A percentile compares a stretch with the other conserved stretches of the same genome.
These are phyloP conservation scores for Amylostereum areolatum DNA, from an alignment of 1,284 basidiomycete species.

Conservation along the genomic window DNA sequence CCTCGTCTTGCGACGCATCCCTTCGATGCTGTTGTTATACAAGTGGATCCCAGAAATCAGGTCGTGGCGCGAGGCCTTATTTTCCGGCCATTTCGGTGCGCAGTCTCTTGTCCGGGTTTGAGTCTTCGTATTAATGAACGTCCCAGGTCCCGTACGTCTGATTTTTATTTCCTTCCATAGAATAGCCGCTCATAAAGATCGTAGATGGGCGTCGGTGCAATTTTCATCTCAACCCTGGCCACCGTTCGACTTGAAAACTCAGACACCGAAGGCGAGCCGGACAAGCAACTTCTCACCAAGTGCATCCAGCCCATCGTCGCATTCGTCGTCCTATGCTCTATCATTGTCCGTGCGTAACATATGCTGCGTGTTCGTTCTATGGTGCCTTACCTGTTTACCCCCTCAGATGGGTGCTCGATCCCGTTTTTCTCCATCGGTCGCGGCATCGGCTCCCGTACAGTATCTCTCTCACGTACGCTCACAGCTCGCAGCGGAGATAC, in stretches of 20 bases:
- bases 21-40: slow-evolving; percentile 68
- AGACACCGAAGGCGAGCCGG: slow-evolving; percentile 35
- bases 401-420: slow-evolving; percentile 78
- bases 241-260: slow-evolving; percentile 51
- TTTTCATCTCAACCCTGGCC: slow-evolving; percentile 83
- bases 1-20: slow-evolving; percentile 71
- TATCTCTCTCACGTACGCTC: slow-evolving; percentile 5
- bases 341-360: slow-evolving; percentile 62
- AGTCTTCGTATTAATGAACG: slow-evolving; percentile 59
- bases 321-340: slow-evolving; percentile 79
- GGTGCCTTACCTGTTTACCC: not conserved
- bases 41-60: slow-evolving; percentile 81
- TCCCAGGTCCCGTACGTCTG: slow-evolving; percentile 48
- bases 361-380: not conserved
- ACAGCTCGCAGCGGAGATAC: slow-evolving; percentile 13
- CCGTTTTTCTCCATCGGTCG: slow-evolving; percentile 54
- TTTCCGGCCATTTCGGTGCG: slow-evolving; percentile 83
- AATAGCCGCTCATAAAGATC: not conserved
- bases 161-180: slow-evolving; percentile 1
- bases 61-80: slow-evolving; percentile 75
- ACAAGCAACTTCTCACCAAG: slow-evolving; percentile 58
- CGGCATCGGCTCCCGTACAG: not conserved
- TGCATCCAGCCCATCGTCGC: slow-evolving; percentile 75
- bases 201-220: slow-evolving; percentile 76
- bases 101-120: slow-evolving; percentile 83